These are phyloP conservation scores for Recurvomyces mirabilis DNA, from an alignment of 495 filamentous ascomycete genomes.

Conservation along the genomic window DNA sequence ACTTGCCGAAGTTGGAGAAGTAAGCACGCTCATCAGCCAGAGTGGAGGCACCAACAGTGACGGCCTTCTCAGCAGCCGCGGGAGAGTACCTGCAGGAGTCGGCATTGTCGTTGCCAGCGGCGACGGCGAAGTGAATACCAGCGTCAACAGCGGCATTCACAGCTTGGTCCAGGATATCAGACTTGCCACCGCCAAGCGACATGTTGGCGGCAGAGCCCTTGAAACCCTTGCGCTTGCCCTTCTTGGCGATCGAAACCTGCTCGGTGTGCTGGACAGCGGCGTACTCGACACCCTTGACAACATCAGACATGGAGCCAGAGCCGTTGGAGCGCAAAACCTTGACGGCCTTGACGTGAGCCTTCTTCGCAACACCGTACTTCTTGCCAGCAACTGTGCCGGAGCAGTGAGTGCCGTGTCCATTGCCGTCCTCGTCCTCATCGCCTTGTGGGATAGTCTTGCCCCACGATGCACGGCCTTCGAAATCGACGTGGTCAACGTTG, in stretches of 20 bases:
- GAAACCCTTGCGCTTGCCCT: conserved; percentile 77
- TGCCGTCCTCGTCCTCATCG: conserved; percentile 86
- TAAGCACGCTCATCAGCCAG: conserved; percentile 93
- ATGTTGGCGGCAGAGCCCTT: conserved; percentile 99
- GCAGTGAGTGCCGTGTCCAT: conserved; percentile 98
- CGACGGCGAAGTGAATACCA: conserved; percentile 94
- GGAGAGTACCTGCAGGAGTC: conserved; percentile 99
- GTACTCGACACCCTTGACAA: conserved; percentile 96
- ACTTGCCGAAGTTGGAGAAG: conserved; percentile 99
- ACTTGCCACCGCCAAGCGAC: conserved; percentile 96
- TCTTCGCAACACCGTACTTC: conserved; percentile 99
- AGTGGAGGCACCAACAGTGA: conserved; percentile 93
- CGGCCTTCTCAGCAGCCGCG: conserved; percentile 78
- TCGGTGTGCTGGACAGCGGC: conserved; percentile 69
- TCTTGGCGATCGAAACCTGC: conserved; percentile 64
- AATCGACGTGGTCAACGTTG: conserved; percentile 89
- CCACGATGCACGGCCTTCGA: conserved; percentile 90
- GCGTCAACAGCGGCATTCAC: conserved; percentile 86
- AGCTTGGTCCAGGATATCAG: conserved; percentile 72
- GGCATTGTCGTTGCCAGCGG: conserved; percentile 95
- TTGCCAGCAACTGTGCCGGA: conserved; percentile 95
- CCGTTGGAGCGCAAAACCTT: conserved; percentile 97
- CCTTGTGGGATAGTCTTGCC: conserved; percentile 84
- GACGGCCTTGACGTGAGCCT: conserved; percentile 90
- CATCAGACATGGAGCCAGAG: conserved; percentile 96